Percentiles rank a stretch among this genome's conserved stretches.
Conservation (phyloP, 176 grass and related monocot genomes). For the maize (Zea mays) region DNA sequence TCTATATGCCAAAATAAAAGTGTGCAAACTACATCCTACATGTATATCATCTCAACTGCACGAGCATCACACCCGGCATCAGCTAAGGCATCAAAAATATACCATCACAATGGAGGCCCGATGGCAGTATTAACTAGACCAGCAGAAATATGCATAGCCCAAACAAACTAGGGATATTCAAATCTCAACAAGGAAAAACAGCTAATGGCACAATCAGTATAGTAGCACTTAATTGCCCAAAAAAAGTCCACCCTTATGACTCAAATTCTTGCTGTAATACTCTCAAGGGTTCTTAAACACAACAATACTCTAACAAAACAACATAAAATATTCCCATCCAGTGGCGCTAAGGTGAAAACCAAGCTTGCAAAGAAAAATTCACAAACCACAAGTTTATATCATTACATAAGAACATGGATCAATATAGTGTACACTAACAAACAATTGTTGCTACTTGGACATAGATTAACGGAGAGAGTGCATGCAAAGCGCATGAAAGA, state of each 20-base stretch:
- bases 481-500: slow-evolving; percentile 2
- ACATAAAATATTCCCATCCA: slow-evolving; percentile 4
- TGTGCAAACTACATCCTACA: slow-evolving; percentile 7
- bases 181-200: slow-evolving; percentile 1
- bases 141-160: neutral
- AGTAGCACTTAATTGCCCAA: neutral
- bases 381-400: neutral
- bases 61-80: slow-evolving; percentile 2
- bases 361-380: slow-evolving; percentile 14
- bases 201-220: neutral
- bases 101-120: neutral
- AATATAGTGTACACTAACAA: slow-evolving; percentile 9
- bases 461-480: slow-evolving; percentile 15
- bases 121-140: neutral
- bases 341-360: neutral
- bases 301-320: neutral
- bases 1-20: slow-evolving; percentile 13
- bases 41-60: slow-evolving; percentile 7
- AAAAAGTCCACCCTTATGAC: neutral
- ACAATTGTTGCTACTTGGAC: neutral
- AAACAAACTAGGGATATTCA: slow-evolving; percentile 8
- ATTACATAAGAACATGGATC: slow-evolving; percentile 2
- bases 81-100: neutral
- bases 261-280: neutral
- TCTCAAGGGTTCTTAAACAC: neutral